Base-by-base conservation (phyloP, 2,329 filamentous ascomycete species). In the Colletotrichum cereale region DNA sequence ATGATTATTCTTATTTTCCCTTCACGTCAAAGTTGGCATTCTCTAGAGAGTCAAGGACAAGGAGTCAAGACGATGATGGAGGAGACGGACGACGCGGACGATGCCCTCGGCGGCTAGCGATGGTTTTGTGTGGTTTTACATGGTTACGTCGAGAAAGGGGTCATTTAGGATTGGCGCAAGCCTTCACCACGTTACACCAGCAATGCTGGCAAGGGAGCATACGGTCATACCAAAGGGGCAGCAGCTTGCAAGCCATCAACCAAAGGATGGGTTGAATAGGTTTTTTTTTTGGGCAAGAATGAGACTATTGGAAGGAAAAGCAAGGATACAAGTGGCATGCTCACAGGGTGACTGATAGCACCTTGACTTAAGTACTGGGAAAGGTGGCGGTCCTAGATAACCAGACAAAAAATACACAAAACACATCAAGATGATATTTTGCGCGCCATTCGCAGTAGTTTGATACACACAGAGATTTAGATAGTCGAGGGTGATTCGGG, bases 1-100 rank as follows among this genome's bases (percentile, higher is more conserved):
- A 71, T 73, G 68, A 63, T 63, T 71, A 50, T 62, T 73, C 72
- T 61, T 71, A 72, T 66, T 68, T 72, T 57, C 36, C 71, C 60
- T 66, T 65, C 66, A 47, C 70, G 73, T 62, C 60, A 53, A 58
- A 47, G 26, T 70, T 70, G 62, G 67, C 61, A 66, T 66, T 61
- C 48, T 65, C 40, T 72, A 56, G 61, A 72, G 50, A n/a, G 61
- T 42, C 60, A 56, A 61, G 66, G 60, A 47, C 40, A 60, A 31
- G 55, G 69, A 61, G 62, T 47, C 44, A 40, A 62, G 34, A 40
- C 16, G n/a, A 21, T 36, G 44, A 26, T 38, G 21, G 31, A 50
- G 53, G 40, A 36, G 56, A 50, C 48, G 44, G 57, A 44, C 58
- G 44, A 67, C 67, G 56, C 29, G 42, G 56, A 34, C 48, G 42